These are phyloP conservation scores for Paecilomyces niveus DNA, from an alignment of 2,329 filamentous ascomycete genomes.

Conservation along the genomic window DNA sequence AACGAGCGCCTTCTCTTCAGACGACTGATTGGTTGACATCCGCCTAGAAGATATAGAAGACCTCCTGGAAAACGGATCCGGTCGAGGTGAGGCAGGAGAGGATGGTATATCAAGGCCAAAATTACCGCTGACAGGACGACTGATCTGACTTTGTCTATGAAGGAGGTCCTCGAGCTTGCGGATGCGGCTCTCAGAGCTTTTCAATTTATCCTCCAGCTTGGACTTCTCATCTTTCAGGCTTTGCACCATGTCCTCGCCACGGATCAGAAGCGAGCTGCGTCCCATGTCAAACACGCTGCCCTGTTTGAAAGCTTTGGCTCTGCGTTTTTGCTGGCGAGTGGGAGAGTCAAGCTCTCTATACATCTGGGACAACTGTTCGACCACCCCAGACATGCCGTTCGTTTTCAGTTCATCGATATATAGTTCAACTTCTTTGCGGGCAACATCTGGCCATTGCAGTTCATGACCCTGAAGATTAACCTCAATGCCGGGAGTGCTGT, in stretches of 20 bases:
- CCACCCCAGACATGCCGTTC: constrained; percentile 57
- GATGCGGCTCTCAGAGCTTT: constrained; percentile 81
- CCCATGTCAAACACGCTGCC: constrained; percentile 91
- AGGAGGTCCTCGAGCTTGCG: constrained; percentile 86
- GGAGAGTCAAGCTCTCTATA: constrained; percentile 73
- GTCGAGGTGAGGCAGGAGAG: constrained; percentile 35
- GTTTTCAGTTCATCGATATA: constrained; percentile 62
- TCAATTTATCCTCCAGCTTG: constrained; percentile 65
- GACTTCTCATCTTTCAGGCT: constrained; percentile 77
- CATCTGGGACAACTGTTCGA: constrained; percentile 67
- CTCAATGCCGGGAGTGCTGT: constrained; percentile 68
- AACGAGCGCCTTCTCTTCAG: constrained; percentile 54
- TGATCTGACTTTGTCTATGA: constrained; percentile 66
- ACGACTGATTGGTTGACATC: constrained; percentile 53
- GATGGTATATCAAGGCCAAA: constrained; percentile 36
- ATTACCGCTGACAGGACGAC: constrained; percentile 46
- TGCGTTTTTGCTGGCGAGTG: constrained; percentile 77
- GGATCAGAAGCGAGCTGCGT: constrained; percentile 75
- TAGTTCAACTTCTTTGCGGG: constrained; percentile 66
- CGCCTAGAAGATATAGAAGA: constrained; percentile 56
- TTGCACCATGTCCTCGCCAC: constrained; percentile 74
- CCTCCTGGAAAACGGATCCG: constrained; percentile 43
- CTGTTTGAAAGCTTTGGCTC: constrained; percentile 90
- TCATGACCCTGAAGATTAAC: constrained; percentile 77
- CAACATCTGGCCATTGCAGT: constrained; percentile 70